These are phyloP conservation scores for Pterocarpus macrocarpus DNA, from an alignment of 306 rosid genomes.

Conservation along the genomic window DNA sequence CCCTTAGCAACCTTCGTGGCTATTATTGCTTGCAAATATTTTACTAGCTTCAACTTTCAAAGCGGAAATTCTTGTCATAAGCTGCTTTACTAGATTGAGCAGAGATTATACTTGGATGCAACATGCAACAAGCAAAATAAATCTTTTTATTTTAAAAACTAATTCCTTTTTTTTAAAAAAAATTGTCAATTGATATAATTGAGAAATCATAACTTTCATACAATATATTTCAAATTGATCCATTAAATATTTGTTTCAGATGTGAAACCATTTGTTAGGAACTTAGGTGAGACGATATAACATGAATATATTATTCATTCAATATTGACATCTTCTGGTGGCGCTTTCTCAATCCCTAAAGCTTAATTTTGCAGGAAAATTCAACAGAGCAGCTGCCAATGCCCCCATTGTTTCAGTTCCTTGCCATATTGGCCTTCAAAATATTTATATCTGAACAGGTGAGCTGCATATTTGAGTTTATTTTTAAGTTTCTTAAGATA, in stretches of 20 bases:
- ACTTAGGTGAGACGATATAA: not conserved
- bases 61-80: conserved; percentile 6
- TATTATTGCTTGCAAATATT: not conserved
- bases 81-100: conserved; percentile 20
- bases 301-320: conserved; percentile 28
- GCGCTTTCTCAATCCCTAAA: conserved; percentile 44
- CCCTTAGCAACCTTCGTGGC: conserved; percentile 23
- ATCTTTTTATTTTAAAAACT: not conserved
- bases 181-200: conserved; percentile 13
- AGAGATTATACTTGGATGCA: conserved; percentile 13
- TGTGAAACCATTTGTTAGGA: conserved; percentile 28
- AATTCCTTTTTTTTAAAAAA: not conserved
- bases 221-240: conserved; percentile 7
- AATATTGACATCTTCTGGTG: conserved; percentile 18
- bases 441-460: conserved; percentile 77
- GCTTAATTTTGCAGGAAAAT: conserved; percentile 65
- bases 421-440: conserved; percentile 77
- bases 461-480: not conserved
- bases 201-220: conserved; percentile 2
- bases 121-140: not conserved
- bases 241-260: conserved; percentile 4
- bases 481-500: conserved; percentile 33
- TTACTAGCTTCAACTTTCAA: not conserved
- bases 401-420: conserved; percentile 85
- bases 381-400: conserved; percentile 70